Conservation (phyloP, 2,329 filamentous ascomycete genomes). For the Pseudohalonectria lignicola region DNA sequence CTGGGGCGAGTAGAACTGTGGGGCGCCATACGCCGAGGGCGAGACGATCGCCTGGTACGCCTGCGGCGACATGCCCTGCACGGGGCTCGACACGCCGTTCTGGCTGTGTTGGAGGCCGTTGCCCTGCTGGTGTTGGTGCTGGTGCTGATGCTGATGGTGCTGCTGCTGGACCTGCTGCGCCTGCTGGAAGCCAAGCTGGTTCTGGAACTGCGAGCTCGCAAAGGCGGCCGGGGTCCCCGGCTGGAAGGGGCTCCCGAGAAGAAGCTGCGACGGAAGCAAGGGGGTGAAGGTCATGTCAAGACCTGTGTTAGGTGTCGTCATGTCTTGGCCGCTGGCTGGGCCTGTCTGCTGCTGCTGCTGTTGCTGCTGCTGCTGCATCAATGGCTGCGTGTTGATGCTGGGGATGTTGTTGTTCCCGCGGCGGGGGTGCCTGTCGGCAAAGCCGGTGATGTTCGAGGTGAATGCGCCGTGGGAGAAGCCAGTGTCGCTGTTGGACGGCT, state of each 20-base stretch:
- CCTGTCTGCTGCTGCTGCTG: constrained; percentile 22
- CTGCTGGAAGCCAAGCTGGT: constrained; percentile 65
- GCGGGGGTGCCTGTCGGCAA: constrained; percentile 77
- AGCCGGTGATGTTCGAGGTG: constrained; percentile 74
- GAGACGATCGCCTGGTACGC: constrained; percentile 79
- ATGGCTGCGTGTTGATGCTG: constrained; percentile 77
- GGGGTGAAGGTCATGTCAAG: constrained; percentile 99
- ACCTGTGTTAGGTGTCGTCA: constrained; percentile 76
- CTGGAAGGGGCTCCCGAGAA: constrained; percentile 94
- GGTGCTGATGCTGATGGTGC: constrained; percentile 36
- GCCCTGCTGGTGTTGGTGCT: constrained; percentile 37
- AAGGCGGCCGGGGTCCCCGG: constrained; percentile 87
- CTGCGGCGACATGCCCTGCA: constrained; percentile 70
- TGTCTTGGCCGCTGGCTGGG: constrained; percentile 52
- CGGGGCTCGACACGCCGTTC: constrained; percentile 60
- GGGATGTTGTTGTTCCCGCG: constrained; percentile 74
- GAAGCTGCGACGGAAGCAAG: constrained; percentile 83
- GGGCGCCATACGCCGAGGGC: constrained; percentile 69
- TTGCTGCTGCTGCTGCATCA: constrained; percentile 26
- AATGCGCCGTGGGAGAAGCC: constrained; percentile 92
- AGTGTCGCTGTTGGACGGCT: constrained; percentile 73
- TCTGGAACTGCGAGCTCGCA: constrained; percentile 84
- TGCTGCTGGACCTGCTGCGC: constrained; percentile 45
- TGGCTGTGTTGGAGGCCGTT: constrained; percentile 29
- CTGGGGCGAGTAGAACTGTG: constrained; percentile 75